phyloP scores from a whole-genome alignment of 331 rosid genomes.

The Erythrophleum ivorense region DNA sequence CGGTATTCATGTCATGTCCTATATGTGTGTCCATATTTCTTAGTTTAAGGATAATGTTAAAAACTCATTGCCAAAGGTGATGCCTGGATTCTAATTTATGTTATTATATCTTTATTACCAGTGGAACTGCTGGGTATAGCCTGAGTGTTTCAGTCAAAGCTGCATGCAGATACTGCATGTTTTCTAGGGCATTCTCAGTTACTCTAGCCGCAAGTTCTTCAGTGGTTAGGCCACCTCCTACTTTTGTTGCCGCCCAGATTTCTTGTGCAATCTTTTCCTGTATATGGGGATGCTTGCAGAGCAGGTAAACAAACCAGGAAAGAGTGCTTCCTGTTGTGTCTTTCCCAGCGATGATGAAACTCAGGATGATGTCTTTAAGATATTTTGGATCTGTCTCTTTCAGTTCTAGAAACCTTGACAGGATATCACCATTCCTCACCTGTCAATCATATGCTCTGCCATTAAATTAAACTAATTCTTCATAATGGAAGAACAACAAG shows the following conservation, averaged over 20 bases:
- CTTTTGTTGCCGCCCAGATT: constrained; percentile 48
- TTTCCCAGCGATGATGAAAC: constrained; percentile 72
- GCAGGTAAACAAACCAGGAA: constrained; percentile 66
- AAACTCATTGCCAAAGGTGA: background rate
- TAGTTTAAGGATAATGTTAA: background rate
- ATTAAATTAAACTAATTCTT: constrained; percentile 2
- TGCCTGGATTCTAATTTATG: background rate
- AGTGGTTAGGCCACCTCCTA: constrained; percentile 40
- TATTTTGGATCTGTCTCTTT: constrained; percentile 52
- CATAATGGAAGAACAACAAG: background rate
- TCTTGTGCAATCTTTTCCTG: constrained; percentile 66
- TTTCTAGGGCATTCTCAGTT: constrained; percentile 58
- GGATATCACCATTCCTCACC: constrained; percentile 56
- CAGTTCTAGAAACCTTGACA: constrained; percentile 68
- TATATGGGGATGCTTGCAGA: constrained; percentile 65
- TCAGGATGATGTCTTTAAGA: constrained; percentile 60
- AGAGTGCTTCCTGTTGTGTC: constrained; percentile 70
- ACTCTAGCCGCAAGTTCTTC: constrained; percentile 50
- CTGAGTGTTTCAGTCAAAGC: constrained; percentile 68
- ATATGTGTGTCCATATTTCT: background rate
- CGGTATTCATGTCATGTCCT: no score
- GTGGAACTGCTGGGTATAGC: constrained; percentile 77
- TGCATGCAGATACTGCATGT: constrained; percentile 72
- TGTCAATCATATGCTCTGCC: constrained; percentile 25
- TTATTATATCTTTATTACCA: constrained; percentile 47